phyloP scores from a whole-genome alignment of 2,329 filamentous ascomycete genomes.

The Colletotrichum chlorophyti region DNA sequence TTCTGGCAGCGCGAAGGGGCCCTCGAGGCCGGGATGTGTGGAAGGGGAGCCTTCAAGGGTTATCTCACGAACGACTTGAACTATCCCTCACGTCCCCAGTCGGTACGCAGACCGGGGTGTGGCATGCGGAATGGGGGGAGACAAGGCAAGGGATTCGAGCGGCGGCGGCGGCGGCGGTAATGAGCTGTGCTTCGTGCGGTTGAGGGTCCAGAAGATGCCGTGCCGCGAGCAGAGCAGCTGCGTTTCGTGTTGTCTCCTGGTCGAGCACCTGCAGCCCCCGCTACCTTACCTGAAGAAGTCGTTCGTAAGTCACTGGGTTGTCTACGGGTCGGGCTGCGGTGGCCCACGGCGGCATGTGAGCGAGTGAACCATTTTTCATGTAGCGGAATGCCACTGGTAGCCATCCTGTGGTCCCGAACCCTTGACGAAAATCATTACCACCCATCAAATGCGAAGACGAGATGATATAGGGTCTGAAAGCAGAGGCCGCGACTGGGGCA shows the following conservation, averaged over 20 bases:
- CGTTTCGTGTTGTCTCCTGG: slow-evolving; percentile 7
- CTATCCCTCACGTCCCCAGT: slow-evolving; percentile 13
- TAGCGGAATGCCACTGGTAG: slow-evolving; percentile 5
- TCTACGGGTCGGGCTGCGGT: slow-evolving; percentile 14
- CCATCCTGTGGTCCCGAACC: background rate
- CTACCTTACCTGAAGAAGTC: background rate
- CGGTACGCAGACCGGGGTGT: slow-evolving; percentile 4
- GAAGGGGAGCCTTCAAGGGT: slow-evolving; percentile 13
- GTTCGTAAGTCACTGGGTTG: slow-evolving; percentile 7
- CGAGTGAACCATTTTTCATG: slow-evolving; percentile 10
- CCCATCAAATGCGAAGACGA: slow-evolving; percentile 17
- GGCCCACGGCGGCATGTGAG: slow-evolving; percentile 24
- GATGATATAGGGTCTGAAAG: slow-evolving; percentile 17
- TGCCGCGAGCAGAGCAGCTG: slow-evolving; percentile 15
- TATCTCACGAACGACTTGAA: slow-evolving; percentile 17
- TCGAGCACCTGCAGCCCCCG: slow-evolving; percentile 20
- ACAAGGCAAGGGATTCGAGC: background rate
- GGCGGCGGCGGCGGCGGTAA: background rate
- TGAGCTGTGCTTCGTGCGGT: background rate
- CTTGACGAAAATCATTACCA: background rate
- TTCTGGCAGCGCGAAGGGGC: slow-evolving; percentile 15
- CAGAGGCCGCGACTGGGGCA: slow-evolving; percentile 5
- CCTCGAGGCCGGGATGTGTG: slow-evolving; percentile 13
- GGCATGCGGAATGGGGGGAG: background rate
- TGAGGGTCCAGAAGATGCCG: slow-evolving; percentile 16